These are phyloP conservation scores for Phytophthora sojae DNA, from an alignment of 352 stramenopile genomes.

Conservation along the genomic window DNA sequence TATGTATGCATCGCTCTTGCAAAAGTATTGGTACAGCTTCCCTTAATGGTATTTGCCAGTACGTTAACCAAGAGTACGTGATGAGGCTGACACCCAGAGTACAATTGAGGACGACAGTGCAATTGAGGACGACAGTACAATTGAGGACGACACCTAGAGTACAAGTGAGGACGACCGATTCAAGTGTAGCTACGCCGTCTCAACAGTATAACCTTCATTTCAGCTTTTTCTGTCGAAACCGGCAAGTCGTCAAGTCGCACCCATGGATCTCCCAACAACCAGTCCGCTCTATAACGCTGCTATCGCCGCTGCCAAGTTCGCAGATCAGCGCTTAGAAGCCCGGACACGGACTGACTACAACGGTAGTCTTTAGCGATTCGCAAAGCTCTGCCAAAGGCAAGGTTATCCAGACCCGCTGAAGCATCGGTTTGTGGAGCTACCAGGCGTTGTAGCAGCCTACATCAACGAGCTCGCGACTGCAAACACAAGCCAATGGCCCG, in stretches of 20 bases:
- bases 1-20: too few relatives aligned
- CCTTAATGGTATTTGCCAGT: too few relatives aligned
- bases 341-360: neutral
- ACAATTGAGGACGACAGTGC: neutral
- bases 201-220: neutral
- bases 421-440: neutral
- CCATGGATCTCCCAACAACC: neutral
- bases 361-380: neutral
- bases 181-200: neutral
- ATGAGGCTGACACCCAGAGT: too few relatives aligned
- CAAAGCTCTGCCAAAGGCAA: neutral
- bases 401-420: neutral
- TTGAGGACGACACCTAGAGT: neutral
- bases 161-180: neutral
- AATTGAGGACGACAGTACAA: neutral
- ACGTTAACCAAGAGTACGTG: too few relatives aligned
- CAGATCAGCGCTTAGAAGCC: neutral
- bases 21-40: too few relatives aligned
- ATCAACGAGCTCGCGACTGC: neutral
- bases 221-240: neutral
- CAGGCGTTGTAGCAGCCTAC: neutral
- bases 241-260: neutral
- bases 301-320: neutral
- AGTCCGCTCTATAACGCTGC: neutral
- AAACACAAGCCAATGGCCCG: neutral